Percentiles rank a stretch among this genome's conserved stretches.
phyloP scores from a whole-genome alignment of 371 early-diverging fungal genomes.

The Mucor ambiguus region DNA sequence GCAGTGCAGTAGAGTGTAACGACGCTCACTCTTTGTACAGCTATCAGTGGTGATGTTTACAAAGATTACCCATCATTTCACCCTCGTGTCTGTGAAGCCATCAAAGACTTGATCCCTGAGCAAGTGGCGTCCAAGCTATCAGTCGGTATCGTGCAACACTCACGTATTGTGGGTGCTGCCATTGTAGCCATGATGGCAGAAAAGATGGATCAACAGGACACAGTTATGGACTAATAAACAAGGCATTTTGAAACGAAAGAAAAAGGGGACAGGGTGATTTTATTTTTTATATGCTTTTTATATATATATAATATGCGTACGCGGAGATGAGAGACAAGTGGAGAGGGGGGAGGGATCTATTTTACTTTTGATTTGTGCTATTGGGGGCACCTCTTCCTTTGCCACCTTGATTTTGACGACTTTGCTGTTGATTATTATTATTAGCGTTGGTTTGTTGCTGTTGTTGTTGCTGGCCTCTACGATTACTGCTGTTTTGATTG shows the following conservation, averaged over 20 bases:
- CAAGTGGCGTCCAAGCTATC: conserved; percentile 43
- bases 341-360: not conserved
- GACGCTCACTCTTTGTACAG: conserved; percentile 11
- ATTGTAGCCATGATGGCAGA: conserved; percentile 47
- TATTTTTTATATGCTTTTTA: not conserved
- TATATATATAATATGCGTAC: not conserved
- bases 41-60: conserved; percentile 51
- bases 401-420: conserved; percentile 3
- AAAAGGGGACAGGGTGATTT: conserved; percentile 23
- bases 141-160: conserved; percentile 48
- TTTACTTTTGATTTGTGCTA: conserved; percentile 11
- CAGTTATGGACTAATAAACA: not conserved
- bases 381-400: conserved; percentile 23
- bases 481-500: not conserved
- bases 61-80: conserved; percentile 52
- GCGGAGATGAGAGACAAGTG: not conserved
- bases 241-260: not conserved
- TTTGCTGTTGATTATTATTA: not conserved
- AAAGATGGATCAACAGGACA: not conserved
- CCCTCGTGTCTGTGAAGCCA: conserved; percentile 44
- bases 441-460: conserved; percentile 5
- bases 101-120: conserved; percentile 45
- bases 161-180: conserved; percentile 53
- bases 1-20: not conserved
- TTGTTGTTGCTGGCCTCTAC: conserved; percentile 1